Percentiles rank a stretch among this genome's conserved stretches.
Conservation (phyloP, 2,329 filamentous ascomycete species). For the Xylariomycetidae sp. region DNA sequence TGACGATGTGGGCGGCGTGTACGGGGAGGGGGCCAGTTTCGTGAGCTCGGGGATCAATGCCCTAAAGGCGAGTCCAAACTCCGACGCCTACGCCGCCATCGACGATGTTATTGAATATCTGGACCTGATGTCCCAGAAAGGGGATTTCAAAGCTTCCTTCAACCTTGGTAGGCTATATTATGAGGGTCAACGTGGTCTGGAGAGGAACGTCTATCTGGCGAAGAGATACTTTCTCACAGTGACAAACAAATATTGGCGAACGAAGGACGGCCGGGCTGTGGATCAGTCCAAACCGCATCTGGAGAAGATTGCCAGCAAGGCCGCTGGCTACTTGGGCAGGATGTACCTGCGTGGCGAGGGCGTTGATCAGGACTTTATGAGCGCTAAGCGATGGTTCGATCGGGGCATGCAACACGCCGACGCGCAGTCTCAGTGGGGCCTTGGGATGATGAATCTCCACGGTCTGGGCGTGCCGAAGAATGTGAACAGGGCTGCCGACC, state of each 20-base stretch:
- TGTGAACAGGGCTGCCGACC: constrained; percentile 65
- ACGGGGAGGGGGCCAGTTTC: constrained; percentile 90
- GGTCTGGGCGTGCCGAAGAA: constrained; percentile 68
- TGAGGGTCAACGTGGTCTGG: constrained; percentile 73
- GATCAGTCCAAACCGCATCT: constrained; percentile 65
- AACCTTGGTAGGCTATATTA: constrained; percentile 84
- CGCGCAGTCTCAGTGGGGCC: constrained; percentile 75
- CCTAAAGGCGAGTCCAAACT: constrained; percentile 65
- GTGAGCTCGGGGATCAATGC: constrained; percentile 83
- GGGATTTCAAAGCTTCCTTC: constrained; percentile 81
- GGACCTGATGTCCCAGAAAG: constrained; percentile 84
- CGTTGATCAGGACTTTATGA: constrained; percentile 70
- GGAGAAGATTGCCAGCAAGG: constrained; percentile 76
- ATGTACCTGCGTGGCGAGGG: constrained; percentile 91
- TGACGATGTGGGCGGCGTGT: constrained; percentile 87
- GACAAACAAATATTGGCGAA: constrained; percentile 73
- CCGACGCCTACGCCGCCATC: constrained; percentile 78
- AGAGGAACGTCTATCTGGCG: constrained; percentile 67
- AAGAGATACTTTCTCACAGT: constrained; percentile 79
- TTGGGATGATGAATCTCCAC: constrained; percentile 79
- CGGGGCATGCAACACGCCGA: constrained; percentile 73
- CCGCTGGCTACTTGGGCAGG: constrained; percentile 79
- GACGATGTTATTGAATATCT: constrained; percentile 95
- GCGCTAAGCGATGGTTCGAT: constrained; percentile 78
- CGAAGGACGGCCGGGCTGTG: constrained; percentile 66